phyloP scores from a whole-genome alignment of 2,329 filamentous ascomycete species.

The Aspergillus tamarii region DNA sequence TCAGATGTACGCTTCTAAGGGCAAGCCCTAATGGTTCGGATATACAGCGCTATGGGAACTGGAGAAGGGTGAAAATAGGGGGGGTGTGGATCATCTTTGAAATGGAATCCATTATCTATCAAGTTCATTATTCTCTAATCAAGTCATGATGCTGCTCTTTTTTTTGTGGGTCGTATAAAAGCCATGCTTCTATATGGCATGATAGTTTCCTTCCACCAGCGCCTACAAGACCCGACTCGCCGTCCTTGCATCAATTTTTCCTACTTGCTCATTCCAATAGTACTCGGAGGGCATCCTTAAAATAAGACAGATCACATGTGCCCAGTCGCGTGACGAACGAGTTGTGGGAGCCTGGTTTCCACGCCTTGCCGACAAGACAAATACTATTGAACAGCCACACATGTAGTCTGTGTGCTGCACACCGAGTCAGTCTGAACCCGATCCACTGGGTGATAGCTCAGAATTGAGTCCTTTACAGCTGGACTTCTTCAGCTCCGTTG shows the following conservation, averaged over 20 bases:
- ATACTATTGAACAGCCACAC: slow-evolving; percentile 6
- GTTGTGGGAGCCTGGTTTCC: neutral
- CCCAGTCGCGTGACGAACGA: neutral
- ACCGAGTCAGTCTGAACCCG: neutral
- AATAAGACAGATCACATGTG: slow-evolving; percentile 7
- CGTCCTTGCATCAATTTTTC: neutral
- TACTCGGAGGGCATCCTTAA: neutral
- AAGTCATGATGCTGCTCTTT: neutral
- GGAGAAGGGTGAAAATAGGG: neutral
- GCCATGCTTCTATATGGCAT: neutral
- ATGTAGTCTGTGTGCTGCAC: neutral
- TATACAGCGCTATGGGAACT: neutral
- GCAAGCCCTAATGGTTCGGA: neutral
- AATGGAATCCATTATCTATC: neutral
- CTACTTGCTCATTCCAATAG: neutral
- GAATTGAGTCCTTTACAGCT: neutral
- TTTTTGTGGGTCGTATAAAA: neutral
- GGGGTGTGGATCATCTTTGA: neutral
- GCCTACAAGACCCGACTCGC: neutral
- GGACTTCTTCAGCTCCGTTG: neutral
- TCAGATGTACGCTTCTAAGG: neutral
- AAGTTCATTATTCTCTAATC: slow-evolving; percentile 1
- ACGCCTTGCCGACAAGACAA: slow-evolving; percentile 1
- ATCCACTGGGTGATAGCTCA: slow-evolving; percentile 1
- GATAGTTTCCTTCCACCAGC: neutral